Evolutionary conservation across 768 basidiomycete genomes (phyloP).

Genomic region (Cystobasidium ongulense): DNA sequence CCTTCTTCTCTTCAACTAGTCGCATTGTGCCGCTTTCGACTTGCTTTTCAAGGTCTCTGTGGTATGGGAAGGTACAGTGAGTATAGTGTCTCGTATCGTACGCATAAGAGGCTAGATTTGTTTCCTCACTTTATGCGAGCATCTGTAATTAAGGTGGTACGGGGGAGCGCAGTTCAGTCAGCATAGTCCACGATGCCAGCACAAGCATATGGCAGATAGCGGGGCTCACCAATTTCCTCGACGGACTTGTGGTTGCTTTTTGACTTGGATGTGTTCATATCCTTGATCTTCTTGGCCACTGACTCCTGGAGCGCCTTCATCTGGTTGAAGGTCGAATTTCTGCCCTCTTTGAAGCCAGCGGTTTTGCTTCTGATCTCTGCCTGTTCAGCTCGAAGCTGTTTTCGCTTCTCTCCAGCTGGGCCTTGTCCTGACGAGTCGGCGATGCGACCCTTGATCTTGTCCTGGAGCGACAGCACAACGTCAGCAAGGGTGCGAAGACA

Average conservation of each 20-base stretch:
- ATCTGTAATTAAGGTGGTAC: slow-evolving; percentile 44
- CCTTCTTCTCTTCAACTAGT: slow-evolving; percentile 89
- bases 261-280: slow-evolving; percentile 67
- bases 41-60: slow-evolving; percentile 56
- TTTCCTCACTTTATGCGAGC: slow-evolving; percentile 65
- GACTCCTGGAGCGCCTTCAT: slow-evolving; percentile 68
- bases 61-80: background rate
- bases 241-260: slow-evolving; percentile 73
- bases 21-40: slow-evolving; percentile 88
- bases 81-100: background rate
- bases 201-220: background rate
- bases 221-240: slow-evolving; percentile 58
- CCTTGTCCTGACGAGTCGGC: slow-evolving; percentile 42
- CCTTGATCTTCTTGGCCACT: slow-evolving; percentile 80
- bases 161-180: background rate
- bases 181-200: background rate
- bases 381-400: slow-evolving; percentile 67
- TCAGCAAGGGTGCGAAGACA: background rate
- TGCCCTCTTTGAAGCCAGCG: slow-evolving; percentile 61
- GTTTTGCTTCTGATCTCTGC: slow-evolving; percentile 71
- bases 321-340: slow-evolving; percentile 67
- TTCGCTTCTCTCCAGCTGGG: slow-evolving; percentile 62
- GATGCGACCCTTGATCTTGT: slow-evolving; percentile 21
- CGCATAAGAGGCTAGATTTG: background rate
- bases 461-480: no score